Conservation (phyloP, 2,329 filamentous ascomycete genomes). For the Podosphaera xanthii region DNA sequence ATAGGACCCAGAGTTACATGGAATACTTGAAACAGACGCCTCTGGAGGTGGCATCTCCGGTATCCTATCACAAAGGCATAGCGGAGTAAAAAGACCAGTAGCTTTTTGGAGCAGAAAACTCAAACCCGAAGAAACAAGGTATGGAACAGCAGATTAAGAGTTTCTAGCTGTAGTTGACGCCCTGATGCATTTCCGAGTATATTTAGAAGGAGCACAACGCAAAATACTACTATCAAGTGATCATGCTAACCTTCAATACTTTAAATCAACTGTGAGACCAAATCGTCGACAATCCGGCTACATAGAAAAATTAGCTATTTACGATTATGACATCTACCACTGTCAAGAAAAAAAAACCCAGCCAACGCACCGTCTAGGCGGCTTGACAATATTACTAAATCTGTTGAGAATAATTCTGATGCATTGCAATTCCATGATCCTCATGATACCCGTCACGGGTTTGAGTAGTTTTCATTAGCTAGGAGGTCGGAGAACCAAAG, state of each 20-base stretch:
- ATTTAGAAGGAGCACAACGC: background rate
- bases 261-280: background rate
- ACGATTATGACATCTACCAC: no score
- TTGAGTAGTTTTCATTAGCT: no score
- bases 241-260: background rate
- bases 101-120: background rate
- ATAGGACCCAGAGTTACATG: background rate
- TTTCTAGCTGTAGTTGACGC: background rate
- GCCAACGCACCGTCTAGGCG: background rate
- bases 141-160: background rate
- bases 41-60: background rate
- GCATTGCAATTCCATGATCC: no score
- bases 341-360: no score
- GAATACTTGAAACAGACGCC: background rate
- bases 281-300: background rate
- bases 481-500: no score
- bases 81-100: background rate
- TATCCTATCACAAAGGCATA: background rate
- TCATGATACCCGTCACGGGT: no score
- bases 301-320: background rate
- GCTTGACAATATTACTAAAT: background rate
- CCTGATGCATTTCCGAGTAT: background rate
- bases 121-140: background rate
- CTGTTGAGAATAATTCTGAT: background rate
- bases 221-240: background rate